Percentiles rank a stretch among this genome's conserved stretches.
Conservation (phyloP, 345 rosid genomes). For the Eucalyptus grandis region DNA sequence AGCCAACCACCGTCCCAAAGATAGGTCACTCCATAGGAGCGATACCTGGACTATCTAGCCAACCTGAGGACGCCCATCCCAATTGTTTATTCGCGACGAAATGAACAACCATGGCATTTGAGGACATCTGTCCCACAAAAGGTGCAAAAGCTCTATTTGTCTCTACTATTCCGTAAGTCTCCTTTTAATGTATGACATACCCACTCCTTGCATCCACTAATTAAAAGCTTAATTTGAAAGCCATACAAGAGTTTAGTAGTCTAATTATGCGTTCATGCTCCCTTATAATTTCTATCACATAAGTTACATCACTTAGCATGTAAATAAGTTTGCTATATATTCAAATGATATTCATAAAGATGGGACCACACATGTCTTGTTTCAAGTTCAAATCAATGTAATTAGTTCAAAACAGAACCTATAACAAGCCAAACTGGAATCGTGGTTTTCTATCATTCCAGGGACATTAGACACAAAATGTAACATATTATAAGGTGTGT, state of each 20-base stretch:
- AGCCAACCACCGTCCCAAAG: no score
- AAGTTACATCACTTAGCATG: not conserved
- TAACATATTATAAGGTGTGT: not conserved
- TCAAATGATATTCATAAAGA: not conserved
- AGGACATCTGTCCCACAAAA: not conserved
- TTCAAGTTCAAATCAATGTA: not conserved
- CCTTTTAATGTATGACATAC: no score
- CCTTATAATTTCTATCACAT: not conserved
- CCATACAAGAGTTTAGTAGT: not conserved
- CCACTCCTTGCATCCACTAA: not conserved
- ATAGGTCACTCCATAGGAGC: rapidly evolving
- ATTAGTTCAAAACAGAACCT: not conserved
- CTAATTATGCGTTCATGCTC: not conserved
- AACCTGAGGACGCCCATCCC: no score
- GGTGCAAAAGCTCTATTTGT: not conserved
- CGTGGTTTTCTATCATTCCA: not conserved
- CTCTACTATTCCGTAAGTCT: not conserved
- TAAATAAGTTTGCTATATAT: not conserved
- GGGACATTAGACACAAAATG: not conserved
- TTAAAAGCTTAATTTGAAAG: not conserved
- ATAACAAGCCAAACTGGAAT: not conserved
- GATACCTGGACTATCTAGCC: no score
- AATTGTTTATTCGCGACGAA: not conserved
- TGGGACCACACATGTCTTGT: not conserved
- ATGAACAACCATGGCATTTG: not conserved